Base-by-base conservation (phyloP, 768 basidiomycete genomes). In the Cystofilobasidium capitatum region DNA sequence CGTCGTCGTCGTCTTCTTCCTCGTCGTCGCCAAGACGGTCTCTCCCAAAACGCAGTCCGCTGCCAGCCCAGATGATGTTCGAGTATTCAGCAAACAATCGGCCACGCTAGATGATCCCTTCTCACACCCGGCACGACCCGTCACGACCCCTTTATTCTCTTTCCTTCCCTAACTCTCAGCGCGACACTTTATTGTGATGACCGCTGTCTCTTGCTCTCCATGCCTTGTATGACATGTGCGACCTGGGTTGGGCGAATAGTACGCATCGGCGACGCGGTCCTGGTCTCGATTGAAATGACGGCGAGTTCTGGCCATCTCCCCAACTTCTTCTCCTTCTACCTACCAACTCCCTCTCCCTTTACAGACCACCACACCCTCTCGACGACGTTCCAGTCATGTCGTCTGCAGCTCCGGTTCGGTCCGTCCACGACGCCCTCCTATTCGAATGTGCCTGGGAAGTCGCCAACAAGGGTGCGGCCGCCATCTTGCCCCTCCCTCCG, bases 391-490 rank as follows among this genome's bases (percentile, higher is more conserved):
- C n/a, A n/a, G n/a, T 40, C 47, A 54, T 61, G 59, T 37, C 59
- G 8, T 45, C 58, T 33, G 45, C 65, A 24, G 9, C 42, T 22
- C 66, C 47, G 16, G 39, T 49, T 31, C 66, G 66, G 33, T 36
- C 66, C 20, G 66, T 67, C 3, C 49, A 67, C 66, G 66, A 67
- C 35, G 59, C 66, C 16, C 66, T 67, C 20, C 49, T 67, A 5
- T 67, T 67, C 35, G 66, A 67, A 26, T 67, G 67, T 42, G 63
- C 67, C 20, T 97, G 93, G 93, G 93, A 96, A 80, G 93, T 96
- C 73, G 92, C 88, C 39, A 96, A 97, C 84, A 97, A 96, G 79
- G 77, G 66, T 67, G 3, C 26, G 66, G 33, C 42, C 29, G 13
- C 20, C 39, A 3, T 37, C 26, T 37, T 47, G 26, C 45, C 26